Percentiles rank a stretch among this genome's conserved stretches.
phyloP scores from a whole-genome alignment of 2,329 filamentous ascomycete genomes.

The Paramyrothecium sp. region DNA sequence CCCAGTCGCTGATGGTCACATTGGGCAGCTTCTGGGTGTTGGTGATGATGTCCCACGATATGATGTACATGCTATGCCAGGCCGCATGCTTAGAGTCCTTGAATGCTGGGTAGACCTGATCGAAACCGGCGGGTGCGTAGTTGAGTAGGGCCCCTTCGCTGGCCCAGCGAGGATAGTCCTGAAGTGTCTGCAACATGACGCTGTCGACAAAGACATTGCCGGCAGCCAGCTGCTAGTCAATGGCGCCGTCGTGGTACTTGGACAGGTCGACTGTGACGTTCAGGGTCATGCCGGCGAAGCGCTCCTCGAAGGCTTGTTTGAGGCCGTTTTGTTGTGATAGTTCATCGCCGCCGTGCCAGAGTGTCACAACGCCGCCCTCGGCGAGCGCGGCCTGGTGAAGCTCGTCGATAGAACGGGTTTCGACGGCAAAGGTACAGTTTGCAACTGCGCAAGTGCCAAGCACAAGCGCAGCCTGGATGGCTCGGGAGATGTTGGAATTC shows the following conservation, averaged over 20 bases:
- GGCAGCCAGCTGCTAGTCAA: constrained; percentile 43
- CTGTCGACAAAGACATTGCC: constrained; percentile 41
- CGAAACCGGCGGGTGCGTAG: constrained; percentile 42
- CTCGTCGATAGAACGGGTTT: constrained; percentile 46
- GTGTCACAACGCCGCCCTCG: constrained; percentile 43
- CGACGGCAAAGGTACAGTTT: constrained; percentile 12
- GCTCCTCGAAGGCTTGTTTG: constrained; percentile 41
- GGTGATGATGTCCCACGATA: constrained; percentile 34
- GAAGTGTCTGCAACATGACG: constrained; percentile 43
- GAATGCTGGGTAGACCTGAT: constrained; percentile 33
- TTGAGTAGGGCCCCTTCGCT: constrained; percentile 38
- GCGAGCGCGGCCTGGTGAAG: constrained; percentile 47
- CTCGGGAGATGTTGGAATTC: too few species aligned
- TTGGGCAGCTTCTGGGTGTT: constrained; percentile 32
- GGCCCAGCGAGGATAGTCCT: constrained; percentile 48
- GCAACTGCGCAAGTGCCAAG: too few species aligned
- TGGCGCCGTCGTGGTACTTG: constrained; percentile 49
- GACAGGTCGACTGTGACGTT: constrained; percentile 55
- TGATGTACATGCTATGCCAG: constrained; percentile 39
- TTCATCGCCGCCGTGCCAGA: constrained; percentile 51
- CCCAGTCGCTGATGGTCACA: constrained; percentile 32
- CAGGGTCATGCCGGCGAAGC: constrained; percentile 48
- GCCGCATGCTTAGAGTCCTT: constrained; percentile 36
- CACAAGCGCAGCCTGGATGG: too few species aligned
- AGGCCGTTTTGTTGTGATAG: constrained; percentile 33